Conservation (phyloP, 176 grass and related monocot genomes). For the Hsuehochloa calcarea region DNA sequence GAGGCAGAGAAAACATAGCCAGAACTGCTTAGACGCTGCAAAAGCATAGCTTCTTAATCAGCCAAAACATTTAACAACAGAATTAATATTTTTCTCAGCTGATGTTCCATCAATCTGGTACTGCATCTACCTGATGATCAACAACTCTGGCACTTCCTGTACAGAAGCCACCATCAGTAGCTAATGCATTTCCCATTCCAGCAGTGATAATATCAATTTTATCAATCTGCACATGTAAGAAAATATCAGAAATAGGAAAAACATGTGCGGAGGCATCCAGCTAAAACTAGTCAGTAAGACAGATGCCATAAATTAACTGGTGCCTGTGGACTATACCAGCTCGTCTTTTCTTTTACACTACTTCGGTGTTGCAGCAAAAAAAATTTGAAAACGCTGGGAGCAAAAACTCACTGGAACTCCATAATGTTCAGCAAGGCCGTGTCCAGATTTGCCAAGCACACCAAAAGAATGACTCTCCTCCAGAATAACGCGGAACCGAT, state of each 20-base stretch:
- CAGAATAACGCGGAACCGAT: conserved; percentile 83
- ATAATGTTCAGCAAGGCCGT: conserved; percentile 92
- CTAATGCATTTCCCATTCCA: conserved; percentile 95
- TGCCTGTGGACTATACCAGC: neutral
- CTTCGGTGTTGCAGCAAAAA: neutral
- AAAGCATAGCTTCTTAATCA: conserved; percentile 21
- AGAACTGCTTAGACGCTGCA: conserved; percentile 87
- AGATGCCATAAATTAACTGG: conserved; percentile 1
- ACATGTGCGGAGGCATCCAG: conserved; percentile 5
- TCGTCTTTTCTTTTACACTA: conserved; percentile 11
- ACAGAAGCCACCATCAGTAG: conserved; percentile 94
- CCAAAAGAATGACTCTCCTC: conserved; percentile 97
- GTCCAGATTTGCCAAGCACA: conserved; percentile 83
- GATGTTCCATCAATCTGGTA: conserved; percentile 14
- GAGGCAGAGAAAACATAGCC: conserved; percentile 97
- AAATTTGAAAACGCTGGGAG: neutral
- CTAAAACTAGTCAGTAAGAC: conserved; percentile 3
- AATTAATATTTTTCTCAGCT: conserved; percentile 14
- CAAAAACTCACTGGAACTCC: conserved; percentile 66
- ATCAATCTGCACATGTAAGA: conserved; percentile 65
- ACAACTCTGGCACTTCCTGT: conserved; percentile 91
- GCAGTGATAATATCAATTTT: conserved; percentile 99
- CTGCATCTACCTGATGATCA: conserved; percentile 81
- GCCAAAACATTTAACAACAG: conserved; percentile 24
- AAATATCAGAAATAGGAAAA: conserved; percentile 23